Conservation (phyloP, 495 filamentous ascomycete genomes). For the Beverwykella pulmonaria region DNA sequence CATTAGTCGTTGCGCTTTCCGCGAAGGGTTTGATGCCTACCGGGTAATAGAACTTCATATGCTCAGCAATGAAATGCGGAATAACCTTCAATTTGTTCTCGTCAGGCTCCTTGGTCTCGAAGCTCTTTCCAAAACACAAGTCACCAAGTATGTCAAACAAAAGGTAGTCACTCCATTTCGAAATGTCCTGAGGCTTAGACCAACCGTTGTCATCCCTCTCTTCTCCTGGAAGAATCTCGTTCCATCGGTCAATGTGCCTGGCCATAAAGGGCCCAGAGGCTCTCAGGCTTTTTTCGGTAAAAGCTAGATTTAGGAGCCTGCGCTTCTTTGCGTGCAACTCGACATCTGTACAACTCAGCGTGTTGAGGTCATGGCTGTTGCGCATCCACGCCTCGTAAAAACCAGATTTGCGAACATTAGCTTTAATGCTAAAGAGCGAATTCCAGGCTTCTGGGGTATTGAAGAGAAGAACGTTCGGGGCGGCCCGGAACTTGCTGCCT, state of each 20-base stretch:
- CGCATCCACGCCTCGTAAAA: slow-evolving; percentile 38
- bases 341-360: slow-evolving; percentile 33
- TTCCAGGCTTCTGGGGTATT: slow-evolving; percentile 9
- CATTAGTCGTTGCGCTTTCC: background rate
- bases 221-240: slow-evolving; percentile 29
- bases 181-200: slow-evolving; percentile 7
- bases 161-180: background rate
- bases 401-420: slow-evolving; percentile 38
- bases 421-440: slow-evolving; percentile 42
- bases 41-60: slow-evolving; percentile 21
- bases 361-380: slow-evolving; percentile 32
- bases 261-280: slow-evolving; percentile 13
- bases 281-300: slow-evolving; percentile 41
- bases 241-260: slow-evolving; percentile 43
- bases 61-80: slow-evolving; percentile 30
- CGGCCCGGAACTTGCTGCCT: slow-evolving; percentile 20
- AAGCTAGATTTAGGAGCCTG: slow-evolving; percentile 38
- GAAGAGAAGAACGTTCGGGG: slow-evolving; percentile 42
- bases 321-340: slow-evolving; percentile 40
- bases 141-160: slow-evolving; percentile 29
- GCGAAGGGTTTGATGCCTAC: background rate
- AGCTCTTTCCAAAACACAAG: slow-evolving; percentile 14
- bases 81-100: slow-evolving; percentile 31
- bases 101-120: slow-evolving; percentile 22
- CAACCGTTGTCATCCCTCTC: slow-evolving; percentile 5